These are phyloP conservation scores for Beta vulgaris DNA, from an alignment of 148 eudicot species.

Conservation along the genomic window DNA sequence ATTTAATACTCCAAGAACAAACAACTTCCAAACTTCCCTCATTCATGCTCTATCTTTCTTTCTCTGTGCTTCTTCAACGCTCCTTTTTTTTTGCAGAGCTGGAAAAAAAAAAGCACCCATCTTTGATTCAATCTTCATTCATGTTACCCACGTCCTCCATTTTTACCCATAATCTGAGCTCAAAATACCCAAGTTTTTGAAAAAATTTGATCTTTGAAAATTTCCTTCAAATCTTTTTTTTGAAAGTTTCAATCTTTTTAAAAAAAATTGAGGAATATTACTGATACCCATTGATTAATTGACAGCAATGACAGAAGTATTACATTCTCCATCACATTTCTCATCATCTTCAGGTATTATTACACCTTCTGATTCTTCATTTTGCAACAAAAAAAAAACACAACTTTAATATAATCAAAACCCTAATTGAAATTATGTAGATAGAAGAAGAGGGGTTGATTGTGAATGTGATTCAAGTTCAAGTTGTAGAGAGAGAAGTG, in stretches of 20 bases:
- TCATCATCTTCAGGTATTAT: constrained; percentile 38
- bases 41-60: constrained; percentile 9
- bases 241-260: too few relatives aligned
- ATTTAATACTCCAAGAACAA: constrained; percentile 6
- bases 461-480: constrained; percentile 27
- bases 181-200: constrained; percentile 6
- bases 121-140: constrained; percentile 33
- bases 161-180: constrained; percentile 33
- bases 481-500: constrained; percentile 10
- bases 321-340: constrained; percentile 71
- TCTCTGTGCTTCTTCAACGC: constrained; percentile 30
- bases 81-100: constrained; percentile 3
- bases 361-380: constrained; percentile 36
- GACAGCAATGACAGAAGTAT: constrained; percentile 75
- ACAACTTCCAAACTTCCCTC: not conserved
- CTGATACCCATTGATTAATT: constrained; percentile 9
- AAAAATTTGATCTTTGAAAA: constrained; percentile 30
- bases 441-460: not conserved
- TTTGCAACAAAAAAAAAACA: constrained; percentile 37
- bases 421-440: constrained; percentile 27
- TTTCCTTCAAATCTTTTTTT: constrained; percentile 6
- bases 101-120: not conserved
- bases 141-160: constrained; percentile 57
- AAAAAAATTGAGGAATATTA: not conserved
- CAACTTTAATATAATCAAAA: constrained; percentile 35